A percentile compares a stretch with the other conserved stretches of the same genome.
Conservation (phyloP, 1,284 basidiomycete genomes). For the Sporisorium reilianum region DNA sequence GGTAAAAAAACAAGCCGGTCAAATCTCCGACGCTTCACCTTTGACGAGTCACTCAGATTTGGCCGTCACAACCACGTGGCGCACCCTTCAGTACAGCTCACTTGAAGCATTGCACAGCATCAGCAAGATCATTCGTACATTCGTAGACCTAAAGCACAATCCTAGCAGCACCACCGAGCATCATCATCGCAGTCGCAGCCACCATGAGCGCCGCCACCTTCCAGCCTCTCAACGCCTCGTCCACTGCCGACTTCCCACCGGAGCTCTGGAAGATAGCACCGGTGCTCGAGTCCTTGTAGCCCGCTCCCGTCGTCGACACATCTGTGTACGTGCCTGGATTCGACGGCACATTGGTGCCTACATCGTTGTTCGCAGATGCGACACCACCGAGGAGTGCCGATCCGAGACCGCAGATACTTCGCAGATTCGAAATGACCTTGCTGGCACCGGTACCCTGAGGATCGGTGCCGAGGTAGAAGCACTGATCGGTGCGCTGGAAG, state of each 20-base stretch:
- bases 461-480: constrained; percentile 59
- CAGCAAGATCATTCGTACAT: too few species aligned
- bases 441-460: constrained; percentile 58
- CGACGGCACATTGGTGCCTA: constrained; percentile 23
- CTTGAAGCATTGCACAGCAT: too few species aligned
- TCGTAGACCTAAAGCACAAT: constrained; percentile 7
- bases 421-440: constrained; percentile 48
- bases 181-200: constrained; percentile 13
- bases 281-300: constrained; percentile 48
- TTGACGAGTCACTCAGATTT: constrained; percentile 3
- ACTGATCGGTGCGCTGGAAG: constrained; percentile 60
- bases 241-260: constrained; percentile 11
- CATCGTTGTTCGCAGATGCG: constrained; percentile 38
- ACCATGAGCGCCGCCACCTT: constrained; percentile 9
- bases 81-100: neutral
- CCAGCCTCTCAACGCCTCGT: constrained; percentile 22
- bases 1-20: neutral
- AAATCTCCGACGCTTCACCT: neutral
- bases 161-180: constrained; percentile 24
- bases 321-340: constrained; percentile 43
- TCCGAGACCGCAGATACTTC: constrained; percentile 56
- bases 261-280: constrained; percentile 47
- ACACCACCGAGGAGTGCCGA: constrained; percentile 54
- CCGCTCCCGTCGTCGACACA: constrained; percentile 40
- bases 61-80: neutral